A percentile compares a stretch with the other conserved stretches of the same genome.
These are phyloP conservation scores for Pisolithus sp. DNA, from an alignment of 768 basidiomycete genomes.

Conservation along the genomic window DNA sequence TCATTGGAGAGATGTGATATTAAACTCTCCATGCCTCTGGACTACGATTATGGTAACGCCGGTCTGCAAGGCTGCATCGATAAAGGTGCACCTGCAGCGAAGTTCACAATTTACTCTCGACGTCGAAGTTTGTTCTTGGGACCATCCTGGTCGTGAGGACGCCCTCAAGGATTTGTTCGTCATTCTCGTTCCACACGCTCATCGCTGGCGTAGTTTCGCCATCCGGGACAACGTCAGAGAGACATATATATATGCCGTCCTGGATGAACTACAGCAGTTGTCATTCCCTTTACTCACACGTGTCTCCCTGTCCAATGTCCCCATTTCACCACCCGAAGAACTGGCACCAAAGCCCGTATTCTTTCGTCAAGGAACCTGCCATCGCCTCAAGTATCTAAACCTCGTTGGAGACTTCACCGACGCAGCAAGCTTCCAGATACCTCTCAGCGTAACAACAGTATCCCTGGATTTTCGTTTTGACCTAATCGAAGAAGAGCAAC, in stretches of 20 bases:
- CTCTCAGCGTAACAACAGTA: not conserved
- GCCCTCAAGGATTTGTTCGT: not conserved
- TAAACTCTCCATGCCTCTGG: not conserved
- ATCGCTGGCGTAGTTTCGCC: not conserved
- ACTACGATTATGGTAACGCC: not conserved
- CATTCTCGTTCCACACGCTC: not conserved
- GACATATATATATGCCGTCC: not conserved
- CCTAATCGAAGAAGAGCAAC: not conserved
- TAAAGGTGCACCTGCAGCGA: not conserved
- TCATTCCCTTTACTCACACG: not conserved
- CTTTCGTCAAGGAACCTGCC: not conserved
- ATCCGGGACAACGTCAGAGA: not conserved
- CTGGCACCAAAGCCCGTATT: not conserved
- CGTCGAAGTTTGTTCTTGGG: not conserved
- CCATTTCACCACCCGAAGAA: not conserved
- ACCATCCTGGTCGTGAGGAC: not conserved
- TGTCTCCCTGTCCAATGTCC: not conserved
- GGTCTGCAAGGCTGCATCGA: not conserved
- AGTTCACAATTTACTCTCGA: not conserved
- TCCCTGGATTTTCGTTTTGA: not conserved
- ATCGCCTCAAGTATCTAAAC: not conserved
- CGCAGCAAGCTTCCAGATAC: not conserved
- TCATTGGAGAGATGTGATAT: not conserved
- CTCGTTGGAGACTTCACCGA: not conserved
- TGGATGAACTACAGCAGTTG: not conserved